Percentiles rank a stretch among this genome's conserved stretches.
Evolutionary conservation across 768 basidiomycete genomes (phyloP).

Genomic region (Pleurotus citrinopileatus): DNA sequence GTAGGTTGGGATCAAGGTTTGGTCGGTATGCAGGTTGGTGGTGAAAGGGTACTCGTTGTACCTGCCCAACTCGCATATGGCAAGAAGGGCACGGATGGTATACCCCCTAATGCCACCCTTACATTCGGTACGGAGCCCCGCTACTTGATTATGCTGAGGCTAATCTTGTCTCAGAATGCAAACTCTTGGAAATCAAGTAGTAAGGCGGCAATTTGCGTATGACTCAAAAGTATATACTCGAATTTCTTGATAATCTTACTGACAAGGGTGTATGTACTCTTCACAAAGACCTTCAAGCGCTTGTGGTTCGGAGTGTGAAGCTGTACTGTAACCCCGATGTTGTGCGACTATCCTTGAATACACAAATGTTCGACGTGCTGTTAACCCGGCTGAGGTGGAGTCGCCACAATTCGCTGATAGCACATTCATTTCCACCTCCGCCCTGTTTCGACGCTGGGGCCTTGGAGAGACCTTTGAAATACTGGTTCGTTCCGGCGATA

Average conservation of each 20-base stretch:
- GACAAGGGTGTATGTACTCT: background rate
- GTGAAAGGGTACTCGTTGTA: constrained; percentile 79
- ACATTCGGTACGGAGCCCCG: constrained; percentile 61
- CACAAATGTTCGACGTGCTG: background rate
- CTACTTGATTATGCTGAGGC: background rate
- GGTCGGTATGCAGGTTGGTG: constrained; percentile 87
- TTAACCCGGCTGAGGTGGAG: background rate
- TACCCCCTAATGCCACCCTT: constrained; percentile 81
- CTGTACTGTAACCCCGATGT: background rate
- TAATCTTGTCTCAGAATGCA: constrained; percentile 51
- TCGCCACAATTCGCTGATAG: background rate
- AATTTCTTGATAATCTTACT: constrained; percentile 2
- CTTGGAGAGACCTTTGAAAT: too few relatives aligned
- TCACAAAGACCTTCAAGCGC: background rate
- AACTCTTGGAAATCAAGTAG: constrained; percentile 68
- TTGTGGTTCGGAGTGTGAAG: background rate
- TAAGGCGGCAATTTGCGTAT: background rate
- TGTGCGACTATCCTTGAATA: background rate
- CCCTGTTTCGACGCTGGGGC: too few relatives aligned
- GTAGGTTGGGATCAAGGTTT: constrained; percentile 91
- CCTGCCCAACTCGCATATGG: constrained; percentile 77
- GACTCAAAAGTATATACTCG: constrained; percentile 5
- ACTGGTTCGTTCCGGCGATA: too few relatives aligned
- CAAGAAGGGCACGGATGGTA: constrained; percentile 48
- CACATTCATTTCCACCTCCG: too few relatives aligned